Evolutionary conservation across 805 yeast genomes (phyloP), one percentile per base, ranked within the genome.

Genomic region (Pichia californica): DNA sequence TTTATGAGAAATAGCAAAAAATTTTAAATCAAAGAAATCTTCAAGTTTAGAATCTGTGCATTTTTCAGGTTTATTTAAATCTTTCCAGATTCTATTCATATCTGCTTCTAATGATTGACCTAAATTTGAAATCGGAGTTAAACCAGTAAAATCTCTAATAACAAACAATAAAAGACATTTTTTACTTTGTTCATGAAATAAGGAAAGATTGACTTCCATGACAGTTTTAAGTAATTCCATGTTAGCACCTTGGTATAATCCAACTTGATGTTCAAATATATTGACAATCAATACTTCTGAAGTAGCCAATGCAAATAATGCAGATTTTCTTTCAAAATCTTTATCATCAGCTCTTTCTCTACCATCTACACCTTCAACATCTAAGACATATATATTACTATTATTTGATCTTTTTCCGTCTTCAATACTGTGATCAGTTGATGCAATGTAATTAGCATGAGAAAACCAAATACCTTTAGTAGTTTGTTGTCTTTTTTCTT

Each of bases 361-460:
- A 38, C 99, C 98, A 66, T 93, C 99, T 1, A 97, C 89, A 38
- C 99, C 99, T 66, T 93, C 99, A n/a, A 93, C 98, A 59, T 93
- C 99, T 74, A 93, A 75, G 2, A 93, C 94, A 48, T 87, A 73
- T 10, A 88, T 69, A 49, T 78, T 53, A 19, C 50, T 46, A 15
- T 54, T 45, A 33, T 55, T 55, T 7, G 49, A 38, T 5, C 44
- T 40, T 4, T 28, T 36, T 3, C 52, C 53, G 5, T 38, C 34
- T 2, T 23, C 38, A 15, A 5, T 7, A 16, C 15, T 7, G 7
- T 31, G 18, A 6, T 43, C 47, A 1, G 43, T 30, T 2, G 59
- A 43, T 18, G 67, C 64, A 23, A 75, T 62, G 28, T 60, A 59
- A 30, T 66, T 64, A 0, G 85, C 78, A 52, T 72, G 76, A 2